Base-by-base conservation (phyloP, 1,284 basidiomycete species). In the Peniophora sp. region DNA sequence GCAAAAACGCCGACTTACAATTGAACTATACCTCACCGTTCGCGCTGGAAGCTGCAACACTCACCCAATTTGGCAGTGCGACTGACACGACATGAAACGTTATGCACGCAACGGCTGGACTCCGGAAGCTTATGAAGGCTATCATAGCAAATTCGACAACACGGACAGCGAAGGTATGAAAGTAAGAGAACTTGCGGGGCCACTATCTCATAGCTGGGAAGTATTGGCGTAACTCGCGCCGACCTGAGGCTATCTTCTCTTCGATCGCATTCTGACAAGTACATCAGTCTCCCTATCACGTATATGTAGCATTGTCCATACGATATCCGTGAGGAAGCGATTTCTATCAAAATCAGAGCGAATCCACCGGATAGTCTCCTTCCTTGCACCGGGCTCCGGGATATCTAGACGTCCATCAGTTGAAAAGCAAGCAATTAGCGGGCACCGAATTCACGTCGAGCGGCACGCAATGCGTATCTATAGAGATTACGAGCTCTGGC, bases 331-430 rank as follows among this genome's bases (percentile, higher is more conserved):
- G 27, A 86, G 60, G 60, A 79, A 61, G 50, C 65, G 73, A 58
- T 80, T 82, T 52, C 79, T 70, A 59, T 88, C 83, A 56, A 90
- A 79, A 65, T 89, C 87, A 47, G 65, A 59, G 22, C 88, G 79
- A 62, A 90, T 77, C 85, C 87, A 90, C 19, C 62, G 61, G 9
- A 87, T 65, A 0, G 86, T 87, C 59, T 89, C 86, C 55, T 66
- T 65, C 50, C 87, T 74, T 27, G 82, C 71, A 48, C 60, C 59
- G 48, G 70, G 70, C 65, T 89, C 77, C 39, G 78, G 77, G 52
- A 89, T 83, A 35, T 65, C 87, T 89, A 58, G n/a, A 38, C 39
- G 25, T 45, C 23, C n/a, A n/a, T n/a, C n/a, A n/a, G n/a, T n/a
- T 17, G 19, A 8, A 8, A 17, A 41, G 38, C 16, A n/a, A n/a